phyloP scores from a whole-genome alignment of 371 early-diverging fungal genomes.

The Syncephalastrum monosporum region DNA sequence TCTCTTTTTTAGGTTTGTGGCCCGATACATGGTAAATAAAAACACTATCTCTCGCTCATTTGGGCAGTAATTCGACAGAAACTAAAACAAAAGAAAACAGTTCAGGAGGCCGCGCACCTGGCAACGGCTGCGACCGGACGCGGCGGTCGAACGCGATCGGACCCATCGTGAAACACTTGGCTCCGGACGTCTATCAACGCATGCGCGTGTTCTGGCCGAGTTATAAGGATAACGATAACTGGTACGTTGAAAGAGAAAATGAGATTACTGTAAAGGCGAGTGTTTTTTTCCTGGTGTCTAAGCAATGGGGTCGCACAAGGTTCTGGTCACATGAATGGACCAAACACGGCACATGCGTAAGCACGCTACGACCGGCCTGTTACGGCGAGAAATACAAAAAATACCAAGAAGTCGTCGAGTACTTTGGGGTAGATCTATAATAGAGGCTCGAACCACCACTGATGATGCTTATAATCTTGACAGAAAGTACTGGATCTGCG shows the following conservation, averaged over 20 bases:
- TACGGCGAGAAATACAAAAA: slow-evolving; percentile 32
- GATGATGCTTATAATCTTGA: background rate
- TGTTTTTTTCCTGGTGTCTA: too few species aligned
- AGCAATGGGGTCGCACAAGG: slow-evolving; percentile 7
- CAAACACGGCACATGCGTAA: slow-evolving; percentile 57
- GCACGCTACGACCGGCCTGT: slow-evolving; percentile 45
- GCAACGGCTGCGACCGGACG: slow-evolving; percentile 29
- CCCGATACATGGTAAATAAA: slow-evolving; percentile 35
- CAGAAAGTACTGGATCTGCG: slow-evolving; percentile 34
- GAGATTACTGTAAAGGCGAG: too few species aligned
- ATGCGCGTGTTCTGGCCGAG: slow-evolving; percentile 40
- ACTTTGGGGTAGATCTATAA: slow-evolving; percentile 34
- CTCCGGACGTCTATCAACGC: slow-evolving; percentile 19
- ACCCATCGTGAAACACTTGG: slow-evolving; percentile 17
- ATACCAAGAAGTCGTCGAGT: slow-evolving; percentile 47
- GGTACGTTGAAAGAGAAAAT: slow-evolving; percentile 10
- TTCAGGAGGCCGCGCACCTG: slow-evolving; percentile 31
- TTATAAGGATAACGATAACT: slow-evolving; percentile 34
- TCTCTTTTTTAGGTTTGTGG: slow-evolving; percentile 35
- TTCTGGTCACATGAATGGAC: slow-evolving; percentile 59
- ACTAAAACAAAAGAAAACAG: slow-evolving; percentile 11
- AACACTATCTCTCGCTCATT: too few species aligned
- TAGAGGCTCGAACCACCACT: background rate
- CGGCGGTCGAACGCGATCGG: slow-evolving; percentile 22
- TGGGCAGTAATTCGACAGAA: background rate